A percentile compares a stretch with the other conserved stretches of the same genome.
phyloP scores from a whole-genome alignment of 805 yeast species.

The Cyberlindnera suaveolens region DNA sequence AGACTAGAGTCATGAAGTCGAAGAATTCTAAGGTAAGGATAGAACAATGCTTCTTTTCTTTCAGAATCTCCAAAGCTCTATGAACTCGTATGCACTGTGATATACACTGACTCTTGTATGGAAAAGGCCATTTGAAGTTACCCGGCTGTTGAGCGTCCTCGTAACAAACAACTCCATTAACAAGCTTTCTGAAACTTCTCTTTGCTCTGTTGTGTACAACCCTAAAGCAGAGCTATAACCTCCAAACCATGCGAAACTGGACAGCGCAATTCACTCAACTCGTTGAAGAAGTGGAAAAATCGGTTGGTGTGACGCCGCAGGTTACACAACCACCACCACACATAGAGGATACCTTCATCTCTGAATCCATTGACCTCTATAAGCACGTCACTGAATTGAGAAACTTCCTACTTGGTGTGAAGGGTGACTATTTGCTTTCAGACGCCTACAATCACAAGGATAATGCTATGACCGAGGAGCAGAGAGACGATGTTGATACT shows the following conservation, averaged over 20 bases:
- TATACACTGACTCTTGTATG: too few species aligned
- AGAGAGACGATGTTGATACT: slow-evolving; percentile 50
- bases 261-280: neutral
- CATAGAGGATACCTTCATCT: slow-evolving; percentile 18
- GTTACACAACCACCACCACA: neutral
- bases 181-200: too few species aligned
- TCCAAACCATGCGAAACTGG: neutral
- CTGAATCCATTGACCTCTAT: slow-evolving; percentile 17
- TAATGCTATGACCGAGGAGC: slow-evolving; percentile 34
- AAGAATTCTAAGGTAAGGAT: slow-evolving; percentile 70
- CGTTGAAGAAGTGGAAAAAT: neutral
- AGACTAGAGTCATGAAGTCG: slow-evolving; percentile 32
- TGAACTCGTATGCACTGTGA: too few species aligned
- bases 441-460: slow-evolving; percentile 9
- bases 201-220: too few species aligned
- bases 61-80: too few species aligned
- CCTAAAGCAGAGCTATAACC: too few species aligned
- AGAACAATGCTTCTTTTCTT: slow-evolving; percentile 27
- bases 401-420: slow-evolving; percentile 21
- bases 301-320: neutral
- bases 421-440: slow-evolving; percentile 23
- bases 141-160: too few species aligned
- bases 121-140: too few species aligned
- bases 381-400: slow-evolving; percentile 24
- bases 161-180: too few species aligned